Base-by-base conservation (phyloP, 2,329 filamentous ascomycete species). In the Mariannaea sp. region DNA sequence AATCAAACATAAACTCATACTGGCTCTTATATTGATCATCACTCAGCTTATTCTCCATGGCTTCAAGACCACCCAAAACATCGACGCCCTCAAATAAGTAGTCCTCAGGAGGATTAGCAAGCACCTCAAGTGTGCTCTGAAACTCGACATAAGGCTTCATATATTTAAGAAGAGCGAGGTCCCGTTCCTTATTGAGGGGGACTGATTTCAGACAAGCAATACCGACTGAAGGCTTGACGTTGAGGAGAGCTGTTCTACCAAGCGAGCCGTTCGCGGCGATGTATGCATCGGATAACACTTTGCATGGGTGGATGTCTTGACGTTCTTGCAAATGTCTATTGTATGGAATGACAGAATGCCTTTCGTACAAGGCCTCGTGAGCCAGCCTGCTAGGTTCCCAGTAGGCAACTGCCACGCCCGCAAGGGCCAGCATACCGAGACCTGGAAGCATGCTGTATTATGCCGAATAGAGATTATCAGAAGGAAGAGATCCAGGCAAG, bases 161-260 rank as follows among this genome's bases (percentile, higher is more conserved):
- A 12, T 61, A 65, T 10, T 66, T 59, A 3, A 65, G 40, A 13
- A 65, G 35, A 17, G 55, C 59, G 26, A 65, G 53, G 17, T 65
- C 63, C 5, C 63, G 55, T 26, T 65, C 33, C 51, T 63, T 65
- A 10, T 61, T 59, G 14, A 66, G 36, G 9, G 63, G 63, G 17
- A 65, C 56, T 8, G 61, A 65, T 35, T 66, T 65, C 36, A 65
- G 53, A 38, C 63, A 65, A 2, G 61, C 58, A 20, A 66, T 50
- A 2, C 54, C 63, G 4, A 60, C 40, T 6, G 63, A 65, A 0
- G 61, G 61, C 4, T 54, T 52, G 10, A 63, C 49, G 14, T 43
- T 48, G 0, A 65, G 35, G 10, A 53, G 14, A 5, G 47, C 49
- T 5, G 32, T 2, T 3, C 39, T 10, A 1, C 53, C 60, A 13